phyloP scores from a whole-genome alignment of 2,329 filamentous ascomycete species.

The Cryphonectria japonica region DNA sequence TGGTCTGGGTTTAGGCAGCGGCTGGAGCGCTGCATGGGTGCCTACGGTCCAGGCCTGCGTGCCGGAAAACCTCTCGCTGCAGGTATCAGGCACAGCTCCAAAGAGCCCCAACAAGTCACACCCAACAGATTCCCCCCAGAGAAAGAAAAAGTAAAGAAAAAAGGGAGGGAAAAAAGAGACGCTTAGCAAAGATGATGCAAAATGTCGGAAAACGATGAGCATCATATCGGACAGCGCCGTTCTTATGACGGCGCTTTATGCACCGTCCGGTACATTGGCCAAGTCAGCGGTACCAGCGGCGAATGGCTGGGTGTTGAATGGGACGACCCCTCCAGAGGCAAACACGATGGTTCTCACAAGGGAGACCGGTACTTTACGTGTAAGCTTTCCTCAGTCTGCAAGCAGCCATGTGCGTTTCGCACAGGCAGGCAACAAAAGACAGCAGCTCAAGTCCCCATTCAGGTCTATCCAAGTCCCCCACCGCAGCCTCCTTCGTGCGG shows the following conservation, averaged over 20 bases:
- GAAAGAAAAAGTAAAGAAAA: not conserved
- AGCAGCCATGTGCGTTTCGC: constrained; percentile 1
- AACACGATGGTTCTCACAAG: constrained; percentile 85
- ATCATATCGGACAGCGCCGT: constrained; percentile 71
- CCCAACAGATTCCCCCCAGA: not conserved
- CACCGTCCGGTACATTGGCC: constrained; percentile 82
- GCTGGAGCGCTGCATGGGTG: not conserved
- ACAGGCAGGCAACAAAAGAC: not conserved
- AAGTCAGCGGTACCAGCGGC: constrained; percentile 74
- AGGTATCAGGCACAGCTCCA: not conserved
- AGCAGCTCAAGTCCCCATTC: constrained; percentile 12
- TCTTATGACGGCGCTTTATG: constrained; percentile 79
- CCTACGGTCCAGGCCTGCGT: not conserved
- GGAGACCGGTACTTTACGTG: constrained; percentile 83
- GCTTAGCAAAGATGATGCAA: constrained; percentile 12
- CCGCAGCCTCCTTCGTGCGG: constrained; percentile 84
- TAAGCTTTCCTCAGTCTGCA: constrained; percentile 46
- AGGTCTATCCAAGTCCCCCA: constrained; percentile 67
- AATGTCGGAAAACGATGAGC: constrained; percentile 42
- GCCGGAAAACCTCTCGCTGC: not conserved
- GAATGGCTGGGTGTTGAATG: constrained; percentile 95
- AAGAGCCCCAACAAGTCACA: not conserved
- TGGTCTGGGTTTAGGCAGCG: not conserved
- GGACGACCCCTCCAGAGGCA: constrained; percentile 85
- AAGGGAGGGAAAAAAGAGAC: not conserved